Percentiles rank a stretch among this genome's conserved stretches.
Evolutionary conservation across 805 yeast species (phyloP).

Genomic region (Wickerhamomyces tratensis): DNA sequence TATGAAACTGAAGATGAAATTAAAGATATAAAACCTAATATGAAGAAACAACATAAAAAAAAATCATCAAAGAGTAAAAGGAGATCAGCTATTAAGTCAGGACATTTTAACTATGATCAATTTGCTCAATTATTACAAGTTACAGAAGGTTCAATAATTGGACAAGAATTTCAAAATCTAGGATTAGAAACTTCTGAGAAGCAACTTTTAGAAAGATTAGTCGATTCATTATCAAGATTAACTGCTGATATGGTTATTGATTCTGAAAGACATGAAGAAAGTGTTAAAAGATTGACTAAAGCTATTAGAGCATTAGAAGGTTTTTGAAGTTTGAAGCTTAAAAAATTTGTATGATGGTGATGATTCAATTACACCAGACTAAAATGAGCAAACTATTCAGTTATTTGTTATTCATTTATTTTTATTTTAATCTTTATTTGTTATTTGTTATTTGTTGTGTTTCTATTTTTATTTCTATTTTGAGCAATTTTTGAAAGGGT

Average conservation of each 20-base stretch:
- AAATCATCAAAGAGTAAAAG: constrained; percentile 1
- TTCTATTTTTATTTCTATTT: no score
- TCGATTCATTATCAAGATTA: constrained; percentile 75
- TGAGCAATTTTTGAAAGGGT: no score
- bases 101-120: constrained; percentile 21
- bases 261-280: constrained; percentile 70
- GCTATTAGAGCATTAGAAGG: constrained; percentile 88
- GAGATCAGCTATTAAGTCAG: background rate
- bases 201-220: constrained; percentile 71
- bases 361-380: no score
- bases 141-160: constrained; percentile 31
- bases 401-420: no score
- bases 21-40: background rate
- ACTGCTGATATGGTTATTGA: constrained; percentile 89
- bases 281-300: constrained; percentile 66
- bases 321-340: constrained; percentile 23
- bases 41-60: constrained; percentile 1
- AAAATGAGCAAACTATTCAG: no score
- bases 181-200: constrained; percentile 72
- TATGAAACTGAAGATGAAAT: constrained; percentile 18
- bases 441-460: no score
- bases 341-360: no score
- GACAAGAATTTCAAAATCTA: constrained; percentile 60
- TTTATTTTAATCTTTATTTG: no score
- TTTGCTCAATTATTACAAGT: constrained; percentile 26